Conservation (phyloP, 1,284 basidiomycete genomes). For the Ganoderma multipileum region DNA sequence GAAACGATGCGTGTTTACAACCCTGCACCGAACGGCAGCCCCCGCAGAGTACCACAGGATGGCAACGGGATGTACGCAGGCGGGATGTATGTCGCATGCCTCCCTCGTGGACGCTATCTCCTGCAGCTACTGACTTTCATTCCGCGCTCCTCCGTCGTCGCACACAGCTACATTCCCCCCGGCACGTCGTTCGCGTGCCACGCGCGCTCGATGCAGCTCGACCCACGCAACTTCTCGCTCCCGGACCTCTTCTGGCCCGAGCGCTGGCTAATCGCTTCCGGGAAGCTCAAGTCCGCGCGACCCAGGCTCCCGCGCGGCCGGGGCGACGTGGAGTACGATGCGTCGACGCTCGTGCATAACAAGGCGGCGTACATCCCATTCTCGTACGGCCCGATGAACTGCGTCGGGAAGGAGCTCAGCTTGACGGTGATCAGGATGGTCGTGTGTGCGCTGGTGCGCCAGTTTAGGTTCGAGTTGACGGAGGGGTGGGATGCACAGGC, state of each 20-base stretch:
- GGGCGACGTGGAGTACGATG: neutral
- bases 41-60: neutral
- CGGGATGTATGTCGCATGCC: neutral
- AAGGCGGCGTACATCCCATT: neutral
- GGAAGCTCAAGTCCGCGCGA: neutral
- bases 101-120: neutral
- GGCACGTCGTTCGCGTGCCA: constrained; percentile 1
- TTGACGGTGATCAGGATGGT: neutral
- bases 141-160: neutral
- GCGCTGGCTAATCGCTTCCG: neutral
- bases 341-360: neutral
- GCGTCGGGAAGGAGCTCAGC: neutral
- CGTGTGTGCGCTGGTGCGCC: neutral
- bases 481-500: neutral
- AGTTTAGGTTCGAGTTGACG: neutral
- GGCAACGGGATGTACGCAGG: neutral
- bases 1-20: neutral
- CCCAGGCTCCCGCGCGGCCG: neutral
- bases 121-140: neutral
- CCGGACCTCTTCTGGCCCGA: neutral
- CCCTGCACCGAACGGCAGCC: neutral
- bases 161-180: neutral
- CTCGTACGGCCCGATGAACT: constrained; percentile 1
- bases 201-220: neutral
- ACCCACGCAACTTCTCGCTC: neutral